These are phyloP conservation scores for Blastosporella zonata DNA, from an alignment of 1,284 basidiomycete genomes.

Conservation along the genomic window DNA sequence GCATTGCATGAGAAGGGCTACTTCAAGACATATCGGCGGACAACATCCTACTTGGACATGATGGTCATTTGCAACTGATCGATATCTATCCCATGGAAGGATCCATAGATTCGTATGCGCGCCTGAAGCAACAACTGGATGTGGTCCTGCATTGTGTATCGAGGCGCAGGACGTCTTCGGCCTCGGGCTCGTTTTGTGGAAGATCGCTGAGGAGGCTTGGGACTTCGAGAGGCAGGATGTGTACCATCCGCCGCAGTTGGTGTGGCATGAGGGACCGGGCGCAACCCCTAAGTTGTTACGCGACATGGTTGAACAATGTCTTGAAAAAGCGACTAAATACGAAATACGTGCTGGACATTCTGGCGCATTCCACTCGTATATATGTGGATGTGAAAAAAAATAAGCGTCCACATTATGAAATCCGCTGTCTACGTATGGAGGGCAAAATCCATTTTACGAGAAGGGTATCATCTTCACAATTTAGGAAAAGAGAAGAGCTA, in stretches of 20 bases:
- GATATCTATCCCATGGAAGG: neutral
- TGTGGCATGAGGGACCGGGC: neutral
- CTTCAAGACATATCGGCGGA: neutral
- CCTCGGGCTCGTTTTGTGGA: constrained; percentile 5
- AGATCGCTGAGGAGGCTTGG: constrained; percentile 1
- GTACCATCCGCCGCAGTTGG: neutral
- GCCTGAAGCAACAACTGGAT: too few species aligned
- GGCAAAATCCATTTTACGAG: neutral
- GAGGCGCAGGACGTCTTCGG: neutral
- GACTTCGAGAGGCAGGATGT: neutral
- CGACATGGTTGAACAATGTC: neutral
- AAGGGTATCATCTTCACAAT: neutral
- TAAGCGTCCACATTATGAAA: neutral
- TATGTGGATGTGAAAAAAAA: too few species aligned
- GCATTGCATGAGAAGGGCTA: neutral
- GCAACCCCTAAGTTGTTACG: neutral
- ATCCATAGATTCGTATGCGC: neutral
- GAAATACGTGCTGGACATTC: neutral
- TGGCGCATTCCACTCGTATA: neutral
- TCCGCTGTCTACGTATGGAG: neutral
- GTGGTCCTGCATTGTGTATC: too few species aligned
- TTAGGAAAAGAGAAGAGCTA: constrained; percentile 6
- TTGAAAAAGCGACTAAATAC: neutral
- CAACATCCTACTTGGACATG: neutral
- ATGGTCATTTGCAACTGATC: constrained; percentile 2